Conservation (phyloP, 352 stramenopile species). For the Globisporangium cylindrosporum region DNA sequence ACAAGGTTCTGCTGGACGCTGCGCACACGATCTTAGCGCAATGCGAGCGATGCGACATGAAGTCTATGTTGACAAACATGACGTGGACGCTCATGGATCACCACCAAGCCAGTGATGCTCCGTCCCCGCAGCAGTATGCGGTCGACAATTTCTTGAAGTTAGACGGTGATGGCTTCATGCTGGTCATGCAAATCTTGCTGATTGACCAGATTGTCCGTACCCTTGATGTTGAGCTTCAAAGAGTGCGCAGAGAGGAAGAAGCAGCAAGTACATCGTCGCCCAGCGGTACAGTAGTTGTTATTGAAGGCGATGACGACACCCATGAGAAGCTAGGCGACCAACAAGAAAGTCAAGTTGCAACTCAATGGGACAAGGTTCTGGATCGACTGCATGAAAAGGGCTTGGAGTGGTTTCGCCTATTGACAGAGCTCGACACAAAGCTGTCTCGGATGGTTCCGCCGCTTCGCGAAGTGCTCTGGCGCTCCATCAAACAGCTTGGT, state of each 20-base stretch:
- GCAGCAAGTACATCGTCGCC: slow-evolving; percentile 7
- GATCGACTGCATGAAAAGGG: slow-evolving; percentile 70
- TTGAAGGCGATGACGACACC: slow-evolving; percentile 1
- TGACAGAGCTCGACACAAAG: slow-evolving; percentile 81
- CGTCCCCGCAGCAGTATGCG: slow-evolving; percentile 15
- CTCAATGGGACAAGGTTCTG: slow-evolving; percentile 35
- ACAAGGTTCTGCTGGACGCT: slow-evolving; percentile 61
- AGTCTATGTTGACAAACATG: slow-evolving; percentile 59
- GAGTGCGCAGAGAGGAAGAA: slow-evolving; percentile 31
- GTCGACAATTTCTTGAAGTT: slow-evolving; percentile 67
- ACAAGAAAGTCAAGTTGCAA: slow-evolving; percentile 6
- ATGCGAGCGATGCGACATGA: slow-evolving; percentile 67
- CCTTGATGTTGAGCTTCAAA: slow-evolving; percentile 55
- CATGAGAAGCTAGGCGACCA: slow-evolving; percentile 22
- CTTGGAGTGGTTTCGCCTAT: slow-evolving; percentile 77
- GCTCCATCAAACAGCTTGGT: slow-evolving; percentile 80
- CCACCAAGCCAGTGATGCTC: slow-evolving; percentile 15
- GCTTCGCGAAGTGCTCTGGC: slow-evolving; percentile 78
- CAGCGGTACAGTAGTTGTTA: background rate
- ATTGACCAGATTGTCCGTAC: slow-evolving; percentile 75
- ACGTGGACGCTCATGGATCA: slow-evolving; percentile 43
- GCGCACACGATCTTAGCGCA: slow-evolving; percentile 67
- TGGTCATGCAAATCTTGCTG: slow-evolving; percentile 79
- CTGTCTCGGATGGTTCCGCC: slow-evolving; percentile 77
- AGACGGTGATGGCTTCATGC: slow-evolving; percentile 61